These are phyloP conservation scores for Trichoderma atrobrunneum DNA, from an alignment of 2,329 filamentous ascomycete genomes.

Conservation along the genomic window DNA sequence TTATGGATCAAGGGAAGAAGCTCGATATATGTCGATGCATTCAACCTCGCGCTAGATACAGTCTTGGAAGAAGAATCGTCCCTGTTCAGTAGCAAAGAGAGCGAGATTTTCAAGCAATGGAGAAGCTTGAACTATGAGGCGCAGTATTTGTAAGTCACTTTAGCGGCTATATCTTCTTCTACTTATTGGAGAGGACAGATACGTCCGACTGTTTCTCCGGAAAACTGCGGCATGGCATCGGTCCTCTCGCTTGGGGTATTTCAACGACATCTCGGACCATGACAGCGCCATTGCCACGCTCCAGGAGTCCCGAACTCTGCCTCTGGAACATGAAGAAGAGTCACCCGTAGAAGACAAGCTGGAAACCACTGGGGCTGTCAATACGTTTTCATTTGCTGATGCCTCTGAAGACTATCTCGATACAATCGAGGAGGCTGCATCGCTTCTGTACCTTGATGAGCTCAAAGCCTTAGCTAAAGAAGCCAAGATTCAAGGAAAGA, in stretches of 20 bases:
- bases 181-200: constrained; percentile 48
- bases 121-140: constrained; percentile 71
- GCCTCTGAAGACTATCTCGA: constrained; percentile 69
- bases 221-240: constrained; percentile 93
- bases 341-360: constrained; percentile 25
- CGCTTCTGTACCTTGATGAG: constrained; percentile 81
- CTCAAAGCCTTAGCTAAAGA: constrained; percentile 82
- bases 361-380: constrained; percentile 47
- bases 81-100: constrained; percentile 79
- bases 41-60: constrained; percentile 86
- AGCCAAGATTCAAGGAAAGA: constrained; percentile 81
- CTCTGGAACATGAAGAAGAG: constrained; percentile 32
- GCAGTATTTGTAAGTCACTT: constrained; percentile 72
- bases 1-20: constrained; percentile 72
- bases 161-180: neutral
- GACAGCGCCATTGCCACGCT: constrained; percentile 62
- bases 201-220: constrained; percentile 87
- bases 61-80: constrained; percentile 87
- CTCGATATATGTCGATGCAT: constrained; percentile 96
- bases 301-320: constrained; percentile 57
- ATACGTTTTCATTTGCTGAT: constrained; percentile 76
- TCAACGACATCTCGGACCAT: constrained; percentile 77
- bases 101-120: constrained; percentile 75
- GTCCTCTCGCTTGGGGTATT: constrained; percentile 71
- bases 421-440: constrained; percentile 78